Percentiles rank a stretch among this genome's conserved stretches.
These are phyloP conservation scores for Fusarium caatingaense DNA, from an alignment of 2,329 filamentous ascomycete genomes.

Conservation along the genomic window DNA sequence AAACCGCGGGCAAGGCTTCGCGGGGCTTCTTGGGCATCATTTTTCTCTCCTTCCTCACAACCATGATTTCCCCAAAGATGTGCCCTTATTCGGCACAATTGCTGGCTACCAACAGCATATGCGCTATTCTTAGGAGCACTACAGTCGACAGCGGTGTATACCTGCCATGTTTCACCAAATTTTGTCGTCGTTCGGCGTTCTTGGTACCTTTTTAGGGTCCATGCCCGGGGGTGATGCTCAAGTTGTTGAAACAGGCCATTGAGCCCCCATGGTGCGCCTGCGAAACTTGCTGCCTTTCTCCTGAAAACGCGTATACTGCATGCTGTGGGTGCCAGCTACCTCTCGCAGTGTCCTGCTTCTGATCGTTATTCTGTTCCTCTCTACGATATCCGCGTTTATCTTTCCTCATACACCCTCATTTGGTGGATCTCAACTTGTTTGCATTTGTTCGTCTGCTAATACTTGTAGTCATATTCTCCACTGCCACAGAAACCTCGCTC, in stretches of 20 bases:
- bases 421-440: slow-evolving; percentile 25
- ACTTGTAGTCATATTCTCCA: slow-evolving; percentile 29
- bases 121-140: neutral
- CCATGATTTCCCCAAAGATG: slow-evolving; percentile 1
- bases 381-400: neutral
- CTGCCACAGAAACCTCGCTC: slow-evolving; percentile 16
- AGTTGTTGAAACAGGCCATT: slow-evolving; percentile 30
- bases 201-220: slow-evolving; percentile 27
- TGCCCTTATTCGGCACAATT: neutral
- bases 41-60: slow-evolving; percentile 6
- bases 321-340: neutral
- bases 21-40: slow-evolving; percentile 9
- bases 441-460: slow-evolving; percentile 32
- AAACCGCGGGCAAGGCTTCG: slow-evolving; percentile 7
- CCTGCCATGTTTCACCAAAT: slow-evolving; percentile 11
- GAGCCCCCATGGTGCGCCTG: slow-evolving; percentile 14
- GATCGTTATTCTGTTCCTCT: neutral
- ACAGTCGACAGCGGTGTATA: slow-evolving; percentile 12
- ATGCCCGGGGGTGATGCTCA: slow-evolving; percentile 20
- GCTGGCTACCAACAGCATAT: slow-evolving; percentile 8
- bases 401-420: slow-evolving; percentile 5
- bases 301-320: slow-evolving; percentile 9
- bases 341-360: neutral
- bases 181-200: slow-evolving; percentile 9
- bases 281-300: slow-evolving; percentile 27